Evolutionary conservation across 2,329 filamentous ascomycete genomes (phyloP), one percentile per base, ranked within the genome.

Genomic region (Cladorrhinum sp.): DNA sequence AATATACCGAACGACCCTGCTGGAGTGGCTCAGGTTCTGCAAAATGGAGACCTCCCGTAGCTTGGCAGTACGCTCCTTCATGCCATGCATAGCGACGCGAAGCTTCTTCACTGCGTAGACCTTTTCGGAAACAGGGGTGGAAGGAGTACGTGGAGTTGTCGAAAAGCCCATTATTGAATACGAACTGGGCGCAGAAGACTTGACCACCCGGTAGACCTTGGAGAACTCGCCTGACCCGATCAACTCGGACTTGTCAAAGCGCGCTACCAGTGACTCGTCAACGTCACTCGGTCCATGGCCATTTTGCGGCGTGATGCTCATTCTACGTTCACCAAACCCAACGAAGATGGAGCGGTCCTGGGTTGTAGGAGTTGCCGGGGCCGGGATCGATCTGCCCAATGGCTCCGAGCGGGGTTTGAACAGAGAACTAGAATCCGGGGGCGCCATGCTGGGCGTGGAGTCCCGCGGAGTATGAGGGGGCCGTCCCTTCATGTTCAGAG

Each of bases 101-200:
- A 91, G 88, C 78, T 96, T 98, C 79, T 99, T 99, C 58, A 99
- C 93, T 2, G 93, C 93, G 79, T 88, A 98, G 0, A 96, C 86
- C 57, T 83, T 80, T 32, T 82, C 80, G 29, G 82, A 79, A 22
- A 81, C 69, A 7, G 83, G 78, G 45, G 78, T 81, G 10, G 80
- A 81, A 8, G 85, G 80, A n/a, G 81, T 78, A 10, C 69, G 68
- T 57, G 73, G 78, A 74, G 68, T 80, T 67, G 66, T 75, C 70
- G 61, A 75, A 68, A 66, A 76, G 70, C 38, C 75, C 68, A 63
- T 69, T 69, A 64, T 69, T 69, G 41, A 66, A 57, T 69, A 64
- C 1, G 66, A 66, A 4, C 48, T 57, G 9, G 67, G 65, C 25
- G 71, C 62, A n/a, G 71, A 69, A 8, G 66, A 64, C 9, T 68